Evolutionary conservation across 2,329 filamentous ascomycete species (phyloP), one percentile per base, ranked within the genome.

Genomic region (Cladosporium austrohemisphaericum): DNA sequence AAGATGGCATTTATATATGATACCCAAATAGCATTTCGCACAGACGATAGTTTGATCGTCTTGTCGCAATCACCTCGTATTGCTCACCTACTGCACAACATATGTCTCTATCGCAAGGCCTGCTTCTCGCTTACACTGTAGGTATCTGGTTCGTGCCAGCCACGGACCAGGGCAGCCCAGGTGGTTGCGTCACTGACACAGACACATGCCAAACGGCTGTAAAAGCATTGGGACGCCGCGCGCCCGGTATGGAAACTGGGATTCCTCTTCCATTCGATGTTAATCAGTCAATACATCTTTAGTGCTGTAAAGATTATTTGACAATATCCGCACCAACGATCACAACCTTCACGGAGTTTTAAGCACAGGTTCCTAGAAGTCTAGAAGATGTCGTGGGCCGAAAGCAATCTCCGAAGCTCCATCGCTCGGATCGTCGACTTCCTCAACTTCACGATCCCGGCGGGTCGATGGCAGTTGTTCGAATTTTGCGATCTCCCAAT

Each of bases 401-500:
- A 16, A 10, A n/a, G 16, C 38, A 41, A 41, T 41, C 38, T 41
- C 38, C 38, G 38, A 31, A 14, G 18, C 28, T 9, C 18, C 18
- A 26, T 23, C 26, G 38, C 38, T 23, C 25, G 26, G 18, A 28
- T 41, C 26, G 14, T 41, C 18, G 38, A 61, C 29, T 41, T 46
- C 22, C 13, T 60, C 49, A 64, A 62, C 41, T 52, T 59, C 41
- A 49, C 11, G 14, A 31, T 62, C 10, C 57, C 60, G 13, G 49
- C 46, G 29, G 52, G 51, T 11, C 56, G 60, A 40, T 60, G 58
- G 57, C 63, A 65, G n/a, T 51, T 67, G 4, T 60, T 64, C 29
- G 64, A 65, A 48, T 54, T 61, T 19, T 58, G 56, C 41, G 63
- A 65, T 41, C 53, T 63, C 11, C 31, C 19, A 10, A 13, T 11